Evolutionary conservation across 2,329 filamentous ascomycete species (phyloP).

Genomic region (Alternaria tenuissima): DNA sequence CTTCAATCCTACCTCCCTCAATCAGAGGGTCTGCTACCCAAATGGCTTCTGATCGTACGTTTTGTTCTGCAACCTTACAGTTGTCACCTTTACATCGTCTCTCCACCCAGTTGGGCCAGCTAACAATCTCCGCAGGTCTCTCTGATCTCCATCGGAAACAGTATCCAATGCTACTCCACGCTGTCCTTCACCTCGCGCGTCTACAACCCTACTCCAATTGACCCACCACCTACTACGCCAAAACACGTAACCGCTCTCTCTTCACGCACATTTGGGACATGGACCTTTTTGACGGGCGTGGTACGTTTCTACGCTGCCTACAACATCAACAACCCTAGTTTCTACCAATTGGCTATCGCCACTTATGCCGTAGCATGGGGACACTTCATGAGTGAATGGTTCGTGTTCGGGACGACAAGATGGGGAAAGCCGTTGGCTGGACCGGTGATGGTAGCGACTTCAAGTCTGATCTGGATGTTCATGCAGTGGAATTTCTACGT

Average conservation of each 20-base stretch:
- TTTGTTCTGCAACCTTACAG: background rate
- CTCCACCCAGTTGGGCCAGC: background rate
- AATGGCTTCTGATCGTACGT: slow-evolving; percentile 71
- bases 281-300: slow-evolving; percentile 80
- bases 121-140: slow-evolving; percentile 68
- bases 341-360: slow-evolving; percentile 83
- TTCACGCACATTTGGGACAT: slow-evolving; percentile 84
- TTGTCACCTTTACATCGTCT: background rate
- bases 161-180: slow-evolving; percentile 81
- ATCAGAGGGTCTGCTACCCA: slow-evolving; percentile 63
- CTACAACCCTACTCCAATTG: slow-evolving; percentile 71
- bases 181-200: slow-evolving; percentile 84
- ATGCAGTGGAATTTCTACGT: slow-evolving; percentile 76
- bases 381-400: slow-evolving; percentile 72
- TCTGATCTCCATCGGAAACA: slow-evolving; percentile 82
- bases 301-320: slow-evolving; percentile 86
- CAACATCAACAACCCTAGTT: slow-evolving; percentile 73
- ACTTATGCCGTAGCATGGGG: slow-evolving; percentile 79
- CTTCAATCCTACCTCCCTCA: slow-evolving; percentile 55
- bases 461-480: slow-evolving; percentile 68
- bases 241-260: slow-evolving; percentile 75
- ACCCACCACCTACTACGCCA: slow-evolving; percentile 48
- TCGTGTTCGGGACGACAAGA: slow-evolving; percentile 78
- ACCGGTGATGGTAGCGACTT: slow-evolving; percentile 65
- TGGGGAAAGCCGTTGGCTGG: slow-evolving; percentile 67